phyloP scores from a whole-genome alignment of 1,284 basidiomycete genomes.

The Tausonia pullulans region DNA sequence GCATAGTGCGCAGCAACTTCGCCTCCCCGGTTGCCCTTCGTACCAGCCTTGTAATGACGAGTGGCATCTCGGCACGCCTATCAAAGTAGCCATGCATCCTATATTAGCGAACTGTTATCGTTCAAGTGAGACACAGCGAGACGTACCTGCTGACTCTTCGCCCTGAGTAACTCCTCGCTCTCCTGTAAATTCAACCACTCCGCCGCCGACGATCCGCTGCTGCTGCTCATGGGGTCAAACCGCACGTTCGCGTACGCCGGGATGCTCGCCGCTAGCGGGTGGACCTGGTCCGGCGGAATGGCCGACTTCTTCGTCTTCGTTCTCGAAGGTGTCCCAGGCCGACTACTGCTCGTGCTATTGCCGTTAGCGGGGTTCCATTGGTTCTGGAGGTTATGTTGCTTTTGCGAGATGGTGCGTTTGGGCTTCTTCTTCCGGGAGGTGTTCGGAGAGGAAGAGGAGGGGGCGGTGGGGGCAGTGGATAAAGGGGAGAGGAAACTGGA shows the following conservation, averaged over 20 bases:
- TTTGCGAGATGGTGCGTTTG: neutral
- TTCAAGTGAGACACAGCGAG: neutral
- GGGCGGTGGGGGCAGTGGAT: neutral
- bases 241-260: conserved; percentile 5
- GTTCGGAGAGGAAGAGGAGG: neutral
- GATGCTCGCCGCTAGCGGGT: neutral
- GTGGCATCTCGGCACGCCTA: conserved; percentile 4
- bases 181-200: neutral
- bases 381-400: neutral
- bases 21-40: neutral
- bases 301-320: neutral
- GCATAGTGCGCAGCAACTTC: conserved; percentile 2
- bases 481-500: neutral
- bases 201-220: neutral
- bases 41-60: neutral
- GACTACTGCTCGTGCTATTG: no score
- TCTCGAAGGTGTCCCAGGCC: no score
- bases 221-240: neutral
- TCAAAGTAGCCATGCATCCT: neutral
- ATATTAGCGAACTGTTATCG: neutral
- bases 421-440: neutral
- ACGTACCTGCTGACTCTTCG: neutral
- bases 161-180: neutral
- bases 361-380: neutral
- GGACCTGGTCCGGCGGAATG: neutral